phyloP scores from a whole-genome alignment of 495 filamentous ascomycete species.

The Hypomontagnella submonticulosa region DNA sequence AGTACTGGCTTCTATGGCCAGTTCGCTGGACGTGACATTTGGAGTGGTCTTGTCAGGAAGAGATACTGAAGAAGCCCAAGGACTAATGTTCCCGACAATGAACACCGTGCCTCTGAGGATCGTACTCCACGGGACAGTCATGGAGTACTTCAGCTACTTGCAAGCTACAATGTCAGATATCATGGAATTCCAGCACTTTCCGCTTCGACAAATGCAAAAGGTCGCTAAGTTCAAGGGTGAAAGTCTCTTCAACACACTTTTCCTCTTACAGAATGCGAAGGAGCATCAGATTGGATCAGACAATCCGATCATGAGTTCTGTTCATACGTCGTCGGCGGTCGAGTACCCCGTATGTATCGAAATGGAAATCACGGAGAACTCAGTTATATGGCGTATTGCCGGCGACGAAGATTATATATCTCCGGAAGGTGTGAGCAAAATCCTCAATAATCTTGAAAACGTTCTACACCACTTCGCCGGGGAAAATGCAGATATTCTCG shows the following conservation, averaged over 20 bases:
- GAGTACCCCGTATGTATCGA: constrained; percentile 86
- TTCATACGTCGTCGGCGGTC: constrained; percentile 68
- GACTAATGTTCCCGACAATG: constrained; percentile 80
- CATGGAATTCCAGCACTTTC: constrained; percentile 70
- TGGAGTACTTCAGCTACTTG: constrained; percentile 71
- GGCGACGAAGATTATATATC: constrained; percentile 67
- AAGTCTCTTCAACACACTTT: constrained; percentile 73
- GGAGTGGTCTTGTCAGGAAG: constrained; percentile 78
- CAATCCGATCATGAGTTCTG: constrained; percentile 62
- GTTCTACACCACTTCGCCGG: constrained; percentile 65
- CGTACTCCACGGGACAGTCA: constrained; percentile 69
- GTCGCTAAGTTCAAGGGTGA: constrained; percentile 45
- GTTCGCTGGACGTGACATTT: constrained; percentile 72
- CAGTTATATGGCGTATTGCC: constrained; percentile 74
- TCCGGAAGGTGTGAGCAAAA: constrained; percentile 49
- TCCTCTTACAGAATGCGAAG: constrained; percentile 69
- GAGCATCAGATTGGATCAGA: constrained; percentile 22
- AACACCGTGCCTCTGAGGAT: constrained; percentile 75
- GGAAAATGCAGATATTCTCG: constrained; percentile 60
- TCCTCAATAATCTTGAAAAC: constrained; percentile 66
- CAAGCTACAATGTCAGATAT: constrained; percentile 68
- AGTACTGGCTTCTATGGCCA: constrained; percentile 65
- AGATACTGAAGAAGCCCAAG: constrained; percentile 65
- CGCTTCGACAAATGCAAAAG: constrained; percentile 69
- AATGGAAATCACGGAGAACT: constrained; percentile 68